Conservation (phyloP, 2,329 filamentous ascomycete species). For the Colletotrichum cordylinicola region DNA sequence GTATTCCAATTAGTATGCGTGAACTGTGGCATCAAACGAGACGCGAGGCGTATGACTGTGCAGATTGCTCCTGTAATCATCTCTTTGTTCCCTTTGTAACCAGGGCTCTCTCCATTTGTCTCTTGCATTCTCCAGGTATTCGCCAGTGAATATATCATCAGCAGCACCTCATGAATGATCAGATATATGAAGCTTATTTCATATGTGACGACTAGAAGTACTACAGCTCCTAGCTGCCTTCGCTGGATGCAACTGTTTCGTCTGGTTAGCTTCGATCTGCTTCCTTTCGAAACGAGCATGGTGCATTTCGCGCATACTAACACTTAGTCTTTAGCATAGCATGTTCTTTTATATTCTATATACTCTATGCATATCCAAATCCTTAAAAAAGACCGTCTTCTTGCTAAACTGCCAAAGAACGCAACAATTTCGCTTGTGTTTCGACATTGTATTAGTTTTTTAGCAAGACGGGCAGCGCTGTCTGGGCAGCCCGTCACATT, state of each 20-base stretch:
- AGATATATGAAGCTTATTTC: fast-evolving
- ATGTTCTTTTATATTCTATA: neutral
- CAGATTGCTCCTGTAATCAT: fast-evolving
- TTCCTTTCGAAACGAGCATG: neutral
- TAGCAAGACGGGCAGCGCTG: too few relatives aligned
- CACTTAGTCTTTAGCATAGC: neutral
- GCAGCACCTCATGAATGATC: fast-evolving
- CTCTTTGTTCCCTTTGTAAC: neutral
- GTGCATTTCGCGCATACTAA: neutral
- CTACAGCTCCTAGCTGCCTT: neutral
- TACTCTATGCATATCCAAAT: too few relatives aligned
- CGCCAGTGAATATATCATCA: fast-evolving
- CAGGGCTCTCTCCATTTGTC: neutral
- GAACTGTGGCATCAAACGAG: neutral
- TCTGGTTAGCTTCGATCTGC: fast-evolving
- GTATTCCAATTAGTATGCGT: neutral
- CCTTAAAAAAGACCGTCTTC: too few relatives aligned
- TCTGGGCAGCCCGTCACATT: too few relatives aligned
- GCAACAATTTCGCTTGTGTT: neutral
- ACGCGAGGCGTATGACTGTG: neutral
- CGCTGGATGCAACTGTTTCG: neutral
- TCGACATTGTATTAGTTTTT: too few relatives aligned
- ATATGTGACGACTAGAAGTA: fast-evolving
- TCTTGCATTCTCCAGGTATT: neutral
- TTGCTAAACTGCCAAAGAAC: too few relatives aligned